Evolutionary conservation across 108 stramenopile species (phyloP).

Genomic region (Skeletonema menzelii): DNA sequence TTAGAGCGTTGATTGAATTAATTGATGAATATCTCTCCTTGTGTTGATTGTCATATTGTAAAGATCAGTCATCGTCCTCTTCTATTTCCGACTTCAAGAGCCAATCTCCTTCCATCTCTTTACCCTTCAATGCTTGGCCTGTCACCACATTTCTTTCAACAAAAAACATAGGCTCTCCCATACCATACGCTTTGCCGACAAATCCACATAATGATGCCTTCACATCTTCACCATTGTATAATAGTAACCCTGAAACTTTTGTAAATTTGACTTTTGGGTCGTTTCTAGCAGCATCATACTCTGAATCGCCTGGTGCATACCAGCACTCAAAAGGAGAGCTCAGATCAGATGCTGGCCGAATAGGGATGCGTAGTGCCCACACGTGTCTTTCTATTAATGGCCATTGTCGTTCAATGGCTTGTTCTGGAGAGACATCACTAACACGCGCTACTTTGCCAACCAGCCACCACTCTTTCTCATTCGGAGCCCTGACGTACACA

Average conservation of each 20-base stretch:
- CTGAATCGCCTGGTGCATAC: slow-evolving; percentile 80
- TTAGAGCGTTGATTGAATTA: background rate
- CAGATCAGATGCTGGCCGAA: slow-evolving; percentile 17
- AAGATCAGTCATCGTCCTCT: background rate
- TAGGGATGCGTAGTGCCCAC: slow-evolving; percentile 56
- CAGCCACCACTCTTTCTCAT: slow-evolving; percentile 59
- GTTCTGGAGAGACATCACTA: slow-evolving; percentile 63
- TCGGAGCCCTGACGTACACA: slow-evolving; percentile 62
- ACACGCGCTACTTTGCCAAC: slow-evolving; percentile 75
- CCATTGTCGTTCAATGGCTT: slow-evolving; percentile 70
- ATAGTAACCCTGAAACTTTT: slow-evolving; percentile 31
- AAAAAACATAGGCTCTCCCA: slow-evolving; percentile 37
- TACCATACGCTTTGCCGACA: slow-evolving; percentile 68
- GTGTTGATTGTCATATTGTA: background rate
- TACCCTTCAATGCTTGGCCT: slow-evolving; percentile 6
- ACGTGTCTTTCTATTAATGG: slow-evolving; percentile 77
- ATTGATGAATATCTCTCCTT: background rate
- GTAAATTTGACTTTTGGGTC: slow-evolving; percentile 54
- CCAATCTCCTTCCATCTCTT: slow-evolving; percentile 30
- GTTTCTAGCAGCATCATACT: slow-evolving; percentile 78
- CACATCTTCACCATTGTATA: slow-evolving; percentile 31
- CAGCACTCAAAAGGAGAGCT: slow-evolving; percentile 59
- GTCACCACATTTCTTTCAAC: slow-evolving; percentile 32
- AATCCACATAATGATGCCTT: slow-evolving; percentile 59
- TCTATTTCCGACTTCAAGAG: background rate